phyloP scores from a whole-genome alignment of 2,329 filamentous ascomycete species.

The Hypoxylon sp. region DNA sequence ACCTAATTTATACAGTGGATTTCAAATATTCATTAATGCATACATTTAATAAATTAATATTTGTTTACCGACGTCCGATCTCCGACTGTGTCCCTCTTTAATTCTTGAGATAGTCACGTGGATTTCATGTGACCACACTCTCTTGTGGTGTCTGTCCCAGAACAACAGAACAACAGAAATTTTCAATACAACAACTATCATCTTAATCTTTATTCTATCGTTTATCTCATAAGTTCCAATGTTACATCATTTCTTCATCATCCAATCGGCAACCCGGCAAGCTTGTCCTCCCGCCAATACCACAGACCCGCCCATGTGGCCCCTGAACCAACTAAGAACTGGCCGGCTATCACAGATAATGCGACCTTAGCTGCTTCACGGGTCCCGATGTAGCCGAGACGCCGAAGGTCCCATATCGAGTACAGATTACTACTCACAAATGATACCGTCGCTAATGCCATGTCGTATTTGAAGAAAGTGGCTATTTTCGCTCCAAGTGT shows the following conservation, averaged over 20 bases:
- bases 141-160: too few relatives aligned
- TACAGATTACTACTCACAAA: slow-evolving; percentile 33
- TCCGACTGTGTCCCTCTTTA: neutral
- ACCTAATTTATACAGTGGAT: neutral
- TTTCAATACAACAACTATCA: too few relatives aligned
- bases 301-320: slow-evolving; percentile 48
- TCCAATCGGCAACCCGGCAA: slow-evolving; percentile 2
- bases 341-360: slow-evolving; percentile 15
- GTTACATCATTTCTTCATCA: neutral
- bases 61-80: neutral
- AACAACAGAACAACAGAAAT: too few relatives aligned
- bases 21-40: neutral
- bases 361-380: slow-evolving; percentile 14
- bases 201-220: too few relatives aligned
- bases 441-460: neutral
- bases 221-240: too few relatives aligned
- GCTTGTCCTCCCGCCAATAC: slow-evolving; percentile 46
- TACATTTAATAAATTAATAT: neutral
- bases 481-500: neutral
- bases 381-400: slow-evolving; percentile 46
- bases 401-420: slow-evolving; percentile 46
- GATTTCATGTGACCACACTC: too few relatives aligned
- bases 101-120: too few relatives aligned
- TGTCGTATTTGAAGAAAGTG: neutral
- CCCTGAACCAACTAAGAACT: slow-evolving; percentile 44